Evolutionary conservation across 768 basidiomycete genomes (phyloP).

Genomic region (Pleurotus salmoneostramineus): DNA sequence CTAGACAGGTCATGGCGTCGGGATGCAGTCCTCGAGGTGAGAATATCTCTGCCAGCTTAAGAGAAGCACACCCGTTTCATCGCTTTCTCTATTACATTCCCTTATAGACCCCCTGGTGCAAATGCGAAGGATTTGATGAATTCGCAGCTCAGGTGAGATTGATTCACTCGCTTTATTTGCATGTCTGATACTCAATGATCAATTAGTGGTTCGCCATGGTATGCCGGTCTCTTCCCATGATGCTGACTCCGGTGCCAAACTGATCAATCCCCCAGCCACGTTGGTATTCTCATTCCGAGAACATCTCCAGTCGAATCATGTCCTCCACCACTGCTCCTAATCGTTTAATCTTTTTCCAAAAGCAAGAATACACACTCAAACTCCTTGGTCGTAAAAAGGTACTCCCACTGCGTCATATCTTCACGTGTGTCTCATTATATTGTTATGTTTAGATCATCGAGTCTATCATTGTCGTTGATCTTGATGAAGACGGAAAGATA

Average conservation of each 20-base stretch:
- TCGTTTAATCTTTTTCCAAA: constrained; percentile 55
- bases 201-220: constrained; percentile 53
- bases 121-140: constrained; percentile 45
- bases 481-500: constrained; percentile 65
- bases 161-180: neutral
- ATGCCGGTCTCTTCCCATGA: constrained; percentile 10
- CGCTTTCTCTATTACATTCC: too few species aligned
- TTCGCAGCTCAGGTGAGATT: constrained; percentile 50
- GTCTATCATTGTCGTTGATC: constrained; percentile 59
- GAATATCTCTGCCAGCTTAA: neutral
- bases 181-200: neutral
- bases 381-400: constrained; percentile 51
- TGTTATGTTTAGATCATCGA: constrained; percentile 39
- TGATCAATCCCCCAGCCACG: constrained; percentile 38
- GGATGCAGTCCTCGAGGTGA: constrained; percentile 56
- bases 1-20: constrained; percentile 48
- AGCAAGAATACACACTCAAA: constrained; percentile 57
- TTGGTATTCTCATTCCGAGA: constrained; percentile 46
- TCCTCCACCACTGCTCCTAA: constrained; percentile 57
- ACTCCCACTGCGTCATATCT: constrained; percentile 2
- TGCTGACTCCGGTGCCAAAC: neutral
- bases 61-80: too few species aligned
- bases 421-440: neutral
- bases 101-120: constrained; percentile 43
- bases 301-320: constrained; percentile 49